Evolutionary conservation across 176 grass and related monocot genomes (phyloP), one percentile per base, ranked within the genome.

Genomic region (Stipa capillata): DNA sequence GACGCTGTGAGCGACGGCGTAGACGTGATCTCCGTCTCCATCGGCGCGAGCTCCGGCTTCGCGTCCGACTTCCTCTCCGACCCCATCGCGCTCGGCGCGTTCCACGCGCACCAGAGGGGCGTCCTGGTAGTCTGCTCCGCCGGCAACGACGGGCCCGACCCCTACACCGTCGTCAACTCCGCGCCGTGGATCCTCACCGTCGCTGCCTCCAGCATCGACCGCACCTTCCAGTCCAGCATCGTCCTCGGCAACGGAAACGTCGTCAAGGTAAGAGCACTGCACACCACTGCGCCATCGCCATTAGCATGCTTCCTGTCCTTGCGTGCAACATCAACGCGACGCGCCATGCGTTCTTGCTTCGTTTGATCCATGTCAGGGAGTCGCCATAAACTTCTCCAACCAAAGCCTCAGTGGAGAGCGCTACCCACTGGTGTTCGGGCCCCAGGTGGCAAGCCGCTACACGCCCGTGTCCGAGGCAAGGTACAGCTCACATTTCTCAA

Each of bases 171-270:
- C 41, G 92, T 98, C 57, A 98, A 98, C 82, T 69, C 92, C 2
- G 92, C 92, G 41, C 95, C 95, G 15, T 98, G 95, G 95, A 87
- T 98, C 40, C 54, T 98, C 51, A 98, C 95, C 34, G 92, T 98
- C 23, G 95, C 87, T 3, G 95, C 95, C 47, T 98, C 95, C 0
- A 94, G 83, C 72, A 92, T 98, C 74, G 95, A 98, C 56, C 79
- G 95, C 35, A 76, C 67, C 42, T 98, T 94, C 77, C 95, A 90
- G 49, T 94, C 95, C 79, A 78, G 9, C 71, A 33, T 98, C 69
- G 87, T 81, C 23, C 89, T 98, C 83, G 95, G 95, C 43, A 92
- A 92, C 75, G 89, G 87, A 25, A 54, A 8, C 74, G 31, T 87
- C 53, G 54, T 98, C 11, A 94, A 98, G 91, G 94, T 97, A 91